phyloP scores from a whole-genome alignment of 2,329 filamentous ascomycete species.

The Aspergillus brunneoviolaceus region DNA sequence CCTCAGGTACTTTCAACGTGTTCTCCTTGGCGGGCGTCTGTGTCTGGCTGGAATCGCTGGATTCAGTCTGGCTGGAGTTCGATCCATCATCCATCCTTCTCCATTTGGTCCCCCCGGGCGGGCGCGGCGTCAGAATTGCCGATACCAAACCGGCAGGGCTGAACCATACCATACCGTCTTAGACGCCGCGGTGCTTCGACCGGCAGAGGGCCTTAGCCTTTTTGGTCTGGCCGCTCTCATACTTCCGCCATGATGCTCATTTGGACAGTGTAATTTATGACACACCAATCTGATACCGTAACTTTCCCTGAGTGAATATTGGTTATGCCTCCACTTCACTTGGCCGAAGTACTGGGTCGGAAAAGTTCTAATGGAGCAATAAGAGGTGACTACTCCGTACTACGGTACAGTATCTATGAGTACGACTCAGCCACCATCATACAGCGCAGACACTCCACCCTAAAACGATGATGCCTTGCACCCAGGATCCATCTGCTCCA shows the following conservation, averaged over 20 bases:
- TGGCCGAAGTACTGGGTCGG: neutral
- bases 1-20: conserved; percentile 23
- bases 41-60: conserved; percentile 3
- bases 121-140: conserved; percentile 10
- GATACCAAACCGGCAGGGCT: conserved; percentile 21
- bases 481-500: conserved; percentile 2
- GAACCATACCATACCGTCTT: conserved; percentile 18
- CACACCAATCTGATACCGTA: neutral
- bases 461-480: conserved; percentile 16
- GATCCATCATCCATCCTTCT: conserved; percentile 4
- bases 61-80: conserved; percentile 2
- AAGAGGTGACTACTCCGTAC: too few relatives aligned
- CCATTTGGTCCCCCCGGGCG: neutral
- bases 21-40: conserved; percentile 20
- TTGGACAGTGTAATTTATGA: neutral
- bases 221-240: too few relatives aligned
- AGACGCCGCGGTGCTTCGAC: too few relatives aligned
- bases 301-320: neutral
- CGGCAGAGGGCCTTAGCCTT: too few relatives aligned
- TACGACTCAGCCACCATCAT: neutral
- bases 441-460: conserved; percentile 6
- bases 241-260: too few relatives aligned
- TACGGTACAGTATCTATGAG: neutral
- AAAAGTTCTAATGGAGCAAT: neutral
- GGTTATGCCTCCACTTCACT: neutral